phyloP scores from a whole-genome alignment of 257 asterid genomes.

The Nicotiana paniculata region DNA sequence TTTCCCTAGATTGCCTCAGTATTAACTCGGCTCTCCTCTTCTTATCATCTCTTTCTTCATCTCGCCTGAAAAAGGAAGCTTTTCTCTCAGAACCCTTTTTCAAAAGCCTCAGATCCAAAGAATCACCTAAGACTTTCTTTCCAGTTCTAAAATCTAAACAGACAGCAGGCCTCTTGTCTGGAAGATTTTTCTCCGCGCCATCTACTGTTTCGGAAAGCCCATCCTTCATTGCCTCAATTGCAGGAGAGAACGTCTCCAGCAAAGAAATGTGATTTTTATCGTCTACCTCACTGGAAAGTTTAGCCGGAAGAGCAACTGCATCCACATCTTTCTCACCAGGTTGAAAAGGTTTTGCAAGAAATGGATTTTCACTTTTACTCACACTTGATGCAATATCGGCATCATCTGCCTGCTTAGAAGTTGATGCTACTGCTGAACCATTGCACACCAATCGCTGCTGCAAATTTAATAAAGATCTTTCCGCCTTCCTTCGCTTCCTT shows the following conservation, averaged over 20 bases:
- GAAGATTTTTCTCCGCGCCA: slow-evolving; percentile 42
- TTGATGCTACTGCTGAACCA: slow-evolving; percentile 46
- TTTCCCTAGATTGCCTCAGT: slow-evolving; percentile 74
- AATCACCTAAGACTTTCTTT: slow-evolving; percentile 67
- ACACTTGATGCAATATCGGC: slow-evolving; percentile 18
- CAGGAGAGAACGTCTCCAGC: slow-evolving; percentile 88
- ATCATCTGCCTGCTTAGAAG: slow-evolving; percentile 30
- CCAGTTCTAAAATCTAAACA: slow-evolving; percentile 66
- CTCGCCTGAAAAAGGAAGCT: slow-evolving; percentile 57
- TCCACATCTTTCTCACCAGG: slow-evolving; percentile 46
- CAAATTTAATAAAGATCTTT: slow-evolving; percentile 81
- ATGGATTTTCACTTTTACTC: slow-evolving; percentile 34
- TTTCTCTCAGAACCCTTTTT: slow-evolving; percentile 49
- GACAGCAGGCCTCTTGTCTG: slow-evolving; percentile 56
- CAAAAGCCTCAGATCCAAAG: slow-evolving; percentile 75
- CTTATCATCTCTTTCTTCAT: slow-evolving; percentile 85
- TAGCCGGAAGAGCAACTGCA: slow-evolving; percentile 35
- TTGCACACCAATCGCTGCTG: slow-evolving; percentile 73
- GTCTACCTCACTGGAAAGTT: slow-evolving; percentile 22
- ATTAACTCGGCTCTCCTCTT: slow-evolving; percentile 90
- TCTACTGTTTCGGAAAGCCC: slow-evolving; percentile 57
- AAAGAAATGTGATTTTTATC: slow-evolving; percentile 43
- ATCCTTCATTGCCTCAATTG: slow-evolving; percentile 89
- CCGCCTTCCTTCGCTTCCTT: slow-evolving; percentile 91
- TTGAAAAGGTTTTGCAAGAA: slow-evolving; percentile 36